These are phyloP conservation scores for Paramecium octaurelia DNA, from an alignment of 73 alveolate species.

Conservation along the genomic window DNA sequence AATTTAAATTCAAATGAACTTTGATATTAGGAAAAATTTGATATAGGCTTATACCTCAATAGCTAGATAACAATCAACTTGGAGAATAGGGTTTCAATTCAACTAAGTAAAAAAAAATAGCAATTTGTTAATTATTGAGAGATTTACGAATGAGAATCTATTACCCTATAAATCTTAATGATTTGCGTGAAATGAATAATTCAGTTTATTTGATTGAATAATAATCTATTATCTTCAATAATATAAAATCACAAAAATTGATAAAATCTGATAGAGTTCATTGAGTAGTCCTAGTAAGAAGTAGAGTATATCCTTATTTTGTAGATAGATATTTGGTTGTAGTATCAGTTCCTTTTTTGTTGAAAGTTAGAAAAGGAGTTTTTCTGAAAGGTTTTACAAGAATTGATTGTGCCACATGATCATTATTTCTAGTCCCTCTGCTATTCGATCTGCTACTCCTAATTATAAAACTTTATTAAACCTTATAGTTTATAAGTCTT, in stretches of 20 bases:
- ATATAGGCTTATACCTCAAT: too few species aligned
- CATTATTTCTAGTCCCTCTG: not conserved
- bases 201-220: not conserved
- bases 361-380: conserved; percentile 3
- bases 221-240: not conserved
- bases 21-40: too few species aligned
- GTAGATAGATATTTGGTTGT: not conserved
- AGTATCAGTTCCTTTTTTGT: not conserved
- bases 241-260: not conserved
- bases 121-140: not conserved
- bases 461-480: not conserved
- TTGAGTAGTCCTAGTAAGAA: not conserved
- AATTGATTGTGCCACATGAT: not conserved
- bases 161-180: not conserved
- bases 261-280: not conserved
- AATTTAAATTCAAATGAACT: too few species aligned
- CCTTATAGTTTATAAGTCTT: not conserved
- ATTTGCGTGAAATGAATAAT: not conserved
- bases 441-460: conserved; percentile 35
- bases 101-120: too few species aligned
- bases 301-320: conserved; percentile 12
- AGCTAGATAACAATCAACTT: too few species aligned
- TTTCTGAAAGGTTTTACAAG: not conserved
- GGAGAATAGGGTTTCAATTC: too few species aligned
- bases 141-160: not conserved